Conservation (phyloP, 2,329 filamentous ascomycete genomes). For the Paradendryphiella salina region DNA sequence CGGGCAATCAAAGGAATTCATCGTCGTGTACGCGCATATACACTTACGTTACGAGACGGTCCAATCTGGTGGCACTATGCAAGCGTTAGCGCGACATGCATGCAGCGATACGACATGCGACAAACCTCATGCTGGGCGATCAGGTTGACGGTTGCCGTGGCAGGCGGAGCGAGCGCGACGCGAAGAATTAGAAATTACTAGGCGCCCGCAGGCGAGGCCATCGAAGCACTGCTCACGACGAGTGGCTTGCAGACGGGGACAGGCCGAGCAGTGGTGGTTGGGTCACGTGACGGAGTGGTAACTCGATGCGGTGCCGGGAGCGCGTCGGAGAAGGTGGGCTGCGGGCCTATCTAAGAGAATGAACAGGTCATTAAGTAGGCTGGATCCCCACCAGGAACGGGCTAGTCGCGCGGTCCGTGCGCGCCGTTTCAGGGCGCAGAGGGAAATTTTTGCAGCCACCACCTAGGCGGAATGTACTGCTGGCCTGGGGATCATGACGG, state of each 20-base stretch:
- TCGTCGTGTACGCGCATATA: conserved; percentile 20
- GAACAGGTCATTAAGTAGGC: conserved; percentile 24
- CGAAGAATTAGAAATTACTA: conserved; percentile 34
- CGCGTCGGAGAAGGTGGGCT: conserved; percentile 38
- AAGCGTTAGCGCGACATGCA: conserved; percentile 41
- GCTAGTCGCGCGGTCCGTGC: conserved; percentile 26
- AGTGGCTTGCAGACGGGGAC: neutral
- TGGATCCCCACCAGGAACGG: conserved; percentile 22
- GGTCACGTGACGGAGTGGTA: conserved; percentile 33
- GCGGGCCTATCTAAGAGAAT: conserved; percentile 34
- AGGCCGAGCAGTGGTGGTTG: conserved; percentile 4
- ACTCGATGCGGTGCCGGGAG: conserved; percentile 33
- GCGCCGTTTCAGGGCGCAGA: conserved; percentile 34
- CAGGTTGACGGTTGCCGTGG: conserved; percentile 9
- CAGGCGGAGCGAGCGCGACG: conserved; percentile 14
- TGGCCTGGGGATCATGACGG: neutral
- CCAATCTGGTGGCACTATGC: conserved; percentile 46
- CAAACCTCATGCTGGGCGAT: conserved; percentile 38
- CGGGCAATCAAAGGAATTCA: neutral
- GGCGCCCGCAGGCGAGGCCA: conserved; percentile 28
- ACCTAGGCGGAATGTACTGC: neutral
- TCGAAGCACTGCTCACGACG: conserved; percentile 18
- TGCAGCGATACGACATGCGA: conserved; percentile 18
- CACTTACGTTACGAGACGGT: conserved; percentile 47
- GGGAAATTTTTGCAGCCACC: conserved; percentile 35